Base-by-base conservation (phyloP, 495 filamentous ascomycete species). In the Cenococcum geophilum region DNA sequence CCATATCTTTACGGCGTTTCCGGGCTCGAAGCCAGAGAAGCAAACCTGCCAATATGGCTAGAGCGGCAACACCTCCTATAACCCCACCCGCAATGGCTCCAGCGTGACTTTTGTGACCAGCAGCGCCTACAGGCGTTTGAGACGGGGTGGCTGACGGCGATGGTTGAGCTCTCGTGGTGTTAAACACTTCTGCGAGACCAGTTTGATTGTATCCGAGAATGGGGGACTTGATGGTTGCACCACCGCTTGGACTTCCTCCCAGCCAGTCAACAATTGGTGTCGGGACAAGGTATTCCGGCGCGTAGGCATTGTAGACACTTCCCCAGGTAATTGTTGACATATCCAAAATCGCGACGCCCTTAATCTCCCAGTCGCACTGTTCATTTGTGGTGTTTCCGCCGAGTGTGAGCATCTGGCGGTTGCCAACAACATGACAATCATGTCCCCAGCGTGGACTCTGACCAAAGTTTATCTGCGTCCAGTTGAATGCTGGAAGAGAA, bases 71-170 rank as follows among this genome's bases (percentile, higher is more conserved):
- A 0, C 64, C 71, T 22, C 78, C 78, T 16, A 82, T 77, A 16
- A 74, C 74, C 20, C 80, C 80, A 0, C 79, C 79, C 0, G 74
- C 76, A 23, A 81, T 82, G 2, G 73, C 74, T 0, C 78, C 79
- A 4, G 68, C 37, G 11, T 25, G 21, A 20, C 21, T 52, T 27
- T 22, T 25, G 14, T 52, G 21, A 4, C 18, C 4, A 14, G 3
- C 11, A 18, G 40, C 11, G 11, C 3, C 40, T 18, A 10, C 11
- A 4, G 12, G 40, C 40, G 40, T 16, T 45, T 4, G 40, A 45
- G 40, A 45, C 11, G 40, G 40, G 22, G 21, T 23, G 23, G 21
- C 6, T 6, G 49, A 27, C 20, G 49, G 25, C 11, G 49, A 25
- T 25, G 49, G 49, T 16, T 16, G 25, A 6, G 16, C 1, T 32